A percentile compares a stretch with the other conserved stretches of the same genome.
Evolutionary conservation across 352 stramenopile genomes (phyloP).

Genomic region (Pythium brachiatum): DNA sequence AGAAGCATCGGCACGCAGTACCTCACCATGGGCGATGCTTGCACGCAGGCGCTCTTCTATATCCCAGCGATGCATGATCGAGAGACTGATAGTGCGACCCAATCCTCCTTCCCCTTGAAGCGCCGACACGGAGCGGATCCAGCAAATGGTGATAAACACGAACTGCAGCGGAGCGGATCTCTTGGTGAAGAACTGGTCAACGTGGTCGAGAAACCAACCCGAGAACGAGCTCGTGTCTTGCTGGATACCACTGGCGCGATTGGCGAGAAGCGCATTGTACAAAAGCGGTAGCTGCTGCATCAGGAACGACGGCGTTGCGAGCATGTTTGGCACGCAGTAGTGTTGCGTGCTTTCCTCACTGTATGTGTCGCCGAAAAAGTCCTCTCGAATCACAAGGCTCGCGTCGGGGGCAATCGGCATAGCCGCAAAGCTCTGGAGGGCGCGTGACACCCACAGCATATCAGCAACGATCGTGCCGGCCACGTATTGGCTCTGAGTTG

Average conservation of each 20-base stretch:
- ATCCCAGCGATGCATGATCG: conserved; percentile 21
- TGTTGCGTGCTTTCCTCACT: not conserved
- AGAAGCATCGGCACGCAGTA: not conserved
- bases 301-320: not conserved
- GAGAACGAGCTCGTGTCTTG: not conserved
- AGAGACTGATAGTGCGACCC: conserved; percentile 24
- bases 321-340: conserved; percentile 1
- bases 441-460: conserved; percentile 5
- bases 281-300: conserved; percentile 5
- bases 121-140: conserved; percentile 28
- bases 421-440: not conserved
- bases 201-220: conserved; percentile 21
- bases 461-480: conserved; percentile 1
- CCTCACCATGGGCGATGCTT: conserved; percentile 17
- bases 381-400: not conserved
- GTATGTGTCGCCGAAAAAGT: not conserved
- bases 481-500: conserved; percentile 4
- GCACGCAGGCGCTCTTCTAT: conserved; percentile 21
- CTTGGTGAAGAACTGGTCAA: conserved; percentile 28
- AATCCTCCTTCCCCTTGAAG: conserved; percentile 26
- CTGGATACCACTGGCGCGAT: not conserved
- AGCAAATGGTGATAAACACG: conserved; percentile 32
- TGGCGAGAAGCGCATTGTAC: not conserved
- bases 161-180: conserved; percentile 24
- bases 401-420: not conserved